Percentiles rank a stretch among this genome's conserved stretches.
Conservation (phyloP, 1,284 basidiomycete species). For the Xanthoconium separans region DNA sequence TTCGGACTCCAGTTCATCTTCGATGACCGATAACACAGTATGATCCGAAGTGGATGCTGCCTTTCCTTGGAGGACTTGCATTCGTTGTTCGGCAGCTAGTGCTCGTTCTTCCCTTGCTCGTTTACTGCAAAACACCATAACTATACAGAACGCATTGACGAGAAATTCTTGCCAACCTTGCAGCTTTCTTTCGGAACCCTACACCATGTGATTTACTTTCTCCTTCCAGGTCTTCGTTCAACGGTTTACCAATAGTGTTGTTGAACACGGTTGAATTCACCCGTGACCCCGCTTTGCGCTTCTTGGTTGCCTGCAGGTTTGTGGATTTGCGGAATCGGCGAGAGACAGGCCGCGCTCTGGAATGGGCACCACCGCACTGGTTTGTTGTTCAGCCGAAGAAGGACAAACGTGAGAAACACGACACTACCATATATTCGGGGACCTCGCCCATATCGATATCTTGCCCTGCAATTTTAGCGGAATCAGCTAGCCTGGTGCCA, state of each 20-base stretch:
- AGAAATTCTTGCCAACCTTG: constrained; percentile 46
- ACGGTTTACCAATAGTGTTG: constrained; percentile 51
- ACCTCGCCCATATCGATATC: constrained; percentile 55
- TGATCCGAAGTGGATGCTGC: constrained; percentile 3
- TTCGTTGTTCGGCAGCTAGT: constrained; percentile 62
- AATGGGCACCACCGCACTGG: constrained; percentile 81
- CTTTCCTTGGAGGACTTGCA: constrained; percentile 41
- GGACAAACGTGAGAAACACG: constrained; percentile 1
- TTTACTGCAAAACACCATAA: constrained; percentile 48
- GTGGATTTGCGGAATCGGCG: constrained; percentile 48
- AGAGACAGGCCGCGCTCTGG: constrained; percentile 50
- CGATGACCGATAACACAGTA: background rate
- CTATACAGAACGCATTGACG: background rate
- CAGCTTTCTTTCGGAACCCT: constrained; percentile 68
- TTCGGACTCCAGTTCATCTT: constrained; percentile 13
- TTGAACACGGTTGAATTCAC: constrained; percentile 60
- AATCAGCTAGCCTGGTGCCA: constrained; percentile 66
- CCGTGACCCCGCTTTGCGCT: constrained; percentile 66
- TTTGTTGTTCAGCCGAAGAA: constrained; percentile 7
- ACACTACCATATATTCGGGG: constrained; percentile 69
- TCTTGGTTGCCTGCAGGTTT: constrained; percentile 59
- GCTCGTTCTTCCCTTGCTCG: constrained; percentile 74
- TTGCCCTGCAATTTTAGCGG: constrained; percentile 49
- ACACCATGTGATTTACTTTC: constrained; percentile 45
- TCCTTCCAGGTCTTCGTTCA: constrained; percentile 47